These are phyloP conservation scores for Lophium mytilinum DNA, from an alignment of 495 filamentous ascomycete genomes.

Conservation along the genomic window DNA sequence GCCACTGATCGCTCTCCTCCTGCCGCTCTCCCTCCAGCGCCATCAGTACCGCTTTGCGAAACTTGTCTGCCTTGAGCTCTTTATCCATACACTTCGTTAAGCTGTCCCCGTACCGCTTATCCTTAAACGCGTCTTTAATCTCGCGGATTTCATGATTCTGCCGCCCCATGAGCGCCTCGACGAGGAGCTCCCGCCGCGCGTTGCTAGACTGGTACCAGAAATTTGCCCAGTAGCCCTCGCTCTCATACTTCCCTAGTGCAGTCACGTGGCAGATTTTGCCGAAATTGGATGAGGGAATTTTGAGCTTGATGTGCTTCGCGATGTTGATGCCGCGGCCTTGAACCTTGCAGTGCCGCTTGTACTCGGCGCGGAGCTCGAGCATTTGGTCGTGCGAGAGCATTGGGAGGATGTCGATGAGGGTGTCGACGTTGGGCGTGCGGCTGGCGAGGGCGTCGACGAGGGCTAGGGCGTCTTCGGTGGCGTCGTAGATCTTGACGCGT, in stretches of 20 bases:
- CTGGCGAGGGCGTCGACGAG: conserved; percentile 66
- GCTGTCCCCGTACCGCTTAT: conserved; percentile 83
- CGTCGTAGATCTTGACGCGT: conserved; percentile 64
- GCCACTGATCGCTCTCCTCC: conserved; percentile 58
- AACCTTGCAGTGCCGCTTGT: conserved; percentile 79
- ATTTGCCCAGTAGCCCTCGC: conserved; percentile 96
- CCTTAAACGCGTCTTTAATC: conserved; percentile 88
- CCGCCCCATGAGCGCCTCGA: conserved; percentile 85
- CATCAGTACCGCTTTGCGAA: conserved; percentile 79
- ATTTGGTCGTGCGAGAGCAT: conserved; percentile 78
- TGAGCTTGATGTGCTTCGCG: conserved; percentile 85
- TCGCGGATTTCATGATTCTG: conserved; percentile 76
- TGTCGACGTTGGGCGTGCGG: conserved; percentile 54
- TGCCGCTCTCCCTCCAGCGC: conserved; percentile 75
- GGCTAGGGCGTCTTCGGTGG: conserved; percentile 64
- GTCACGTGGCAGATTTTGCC: conserved; percentile 87
- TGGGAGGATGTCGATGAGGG: conserved; percentile 77
- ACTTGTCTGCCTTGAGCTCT: conserved; percentile 85
- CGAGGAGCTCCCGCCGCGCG: conserved; percentile 56
- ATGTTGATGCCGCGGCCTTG: conserved; percentile 69
- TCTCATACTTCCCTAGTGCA: conserved; percentile 85
- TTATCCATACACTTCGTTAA: conserved; percentile 80
- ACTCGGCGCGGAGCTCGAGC: conserved; percentile 72
- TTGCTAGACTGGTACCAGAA: conserved; percentile 81
- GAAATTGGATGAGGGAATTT: conserved; percentile 60